Evolutionary conservation across 176 grass and related monocot species (phyloP), one percentile per base, ranked within the genome.

Genomic region (Panicum miliaceum): DNA sequence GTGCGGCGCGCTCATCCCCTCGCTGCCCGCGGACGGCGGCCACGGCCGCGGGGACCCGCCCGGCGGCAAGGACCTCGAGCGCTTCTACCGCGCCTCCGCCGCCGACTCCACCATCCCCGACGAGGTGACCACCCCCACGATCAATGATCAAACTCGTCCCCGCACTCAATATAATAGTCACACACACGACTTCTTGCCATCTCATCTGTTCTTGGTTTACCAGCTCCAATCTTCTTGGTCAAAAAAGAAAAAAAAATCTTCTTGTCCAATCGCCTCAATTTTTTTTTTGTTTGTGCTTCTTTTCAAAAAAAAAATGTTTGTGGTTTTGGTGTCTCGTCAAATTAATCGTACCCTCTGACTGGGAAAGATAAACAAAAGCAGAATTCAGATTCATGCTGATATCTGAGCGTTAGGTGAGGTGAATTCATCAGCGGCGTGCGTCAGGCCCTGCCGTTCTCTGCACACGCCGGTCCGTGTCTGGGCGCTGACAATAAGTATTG

Each of bases 1-100:
- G 86, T 97, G 95, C 78, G 92, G 86, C 70, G 81, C 92, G 70
- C 58, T 91, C 81, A 88, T 97, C 75, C 95, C 95, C 7, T 84
- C 92, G 10, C 73, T 97, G 64, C 86, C 88, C 2, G 66, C 67
- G 9, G 83, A 5, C 22, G 82, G 80, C 1, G 77, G 57, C 25
- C 71, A 70, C 41, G 87, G 92, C 22, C 82, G 86, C 65, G 85
- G 50, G 18, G 80, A 87, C 75, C 85, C 76, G 9, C 83, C 88
- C 8, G 86, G 66, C 22, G 66, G 47, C 84, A 91, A 94, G 84
- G 85, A 85, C 68, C 43, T 93, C 74, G 78, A 93, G 69, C 80
- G 84, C 25, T 97, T 97, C 86, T 94, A 92, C 84, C 76, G 42
- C 26, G 92, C 89, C 60, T 97, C 95, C 46, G 95, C 73, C 59